Evolutionary conservation across 2,329 filamentous ascomycete genomes (phyloP), one percentile per base, ranked within the genome.

Genomic region (Thielaviopsis ethacetica): DNA sequence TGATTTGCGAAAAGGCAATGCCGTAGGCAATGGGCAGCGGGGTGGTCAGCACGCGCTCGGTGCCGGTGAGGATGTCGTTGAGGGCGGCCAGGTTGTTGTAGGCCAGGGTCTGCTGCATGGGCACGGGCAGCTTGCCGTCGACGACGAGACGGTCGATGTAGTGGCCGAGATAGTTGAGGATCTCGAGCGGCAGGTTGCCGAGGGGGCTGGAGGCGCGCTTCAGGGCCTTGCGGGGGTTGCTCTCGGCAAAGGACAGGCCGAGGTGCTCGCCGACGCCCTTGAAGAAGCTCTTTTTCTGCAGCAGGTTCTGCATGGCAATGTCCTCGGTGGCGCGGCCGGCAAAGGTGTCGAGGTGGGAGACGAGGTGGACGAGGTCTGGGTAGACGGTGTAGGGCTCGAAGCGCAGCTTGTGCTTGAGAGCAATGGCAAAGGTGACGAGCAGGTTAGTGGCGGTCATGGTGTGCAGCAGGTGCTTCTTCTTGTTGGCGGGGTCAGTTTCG

Each of bases 1-100:
- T 88, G 67, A 93, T 91, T 68, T 94, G 88, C 21, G 84, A 83
- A 68, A 93, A 91, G 65, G 87, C 82, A 65, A 94, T 93, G 63
- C 80, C 82, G 73, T 94, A 94, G 53, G 88, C 88, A 59, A 89
- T 79, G 2, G 88, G 88, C 0, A 94, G 78, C 1, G 88, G 88
- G 0, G 88, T 94, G 68, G 85, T 86, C 34, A 91, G 80, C 21
- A 94, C 83, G 62, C 88, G 84, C 67, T 93, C 87, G 54, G 83
- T 83, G 61, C 84, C 83, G 17, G 81, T 80, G 64, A 89, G 74
- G 59, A 84, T 79, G 63, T 94, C 88, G 67, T 86, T 88, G 58
- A 94, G 73, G 4, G 78, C 70, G 54, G 76, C 74, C 9, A 93
- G 67, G 63, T 77, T 75, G 67, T 78, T 82, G 70, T 83, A 77